Evolutionary conservation across 108 stramenopile species (phyloP).

Genomic region (Conticribra guillardii): DNA sequence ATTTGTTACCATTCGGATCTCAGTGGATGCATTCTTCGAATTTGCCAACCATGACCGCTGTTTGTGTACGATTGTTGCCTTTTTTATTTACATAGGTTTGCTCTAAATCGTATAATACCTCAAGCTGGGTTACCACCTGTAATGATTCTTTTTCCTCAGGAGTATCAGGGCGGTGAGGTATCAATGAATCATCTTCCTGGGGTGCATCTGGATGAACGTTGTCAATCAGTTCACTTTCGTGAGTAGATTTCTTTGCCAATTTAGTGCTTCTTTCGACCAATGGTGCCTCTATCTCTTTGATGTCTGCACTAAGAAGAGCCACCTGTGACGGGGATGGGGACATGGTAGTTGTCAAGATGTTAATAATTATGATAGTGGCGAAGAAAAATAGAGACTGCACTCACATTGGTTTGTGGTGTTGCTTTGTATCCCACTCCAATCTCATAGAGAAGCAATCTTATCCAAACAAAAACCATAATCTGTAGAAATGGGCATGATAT

Average conservation of each 20-base stretch:
- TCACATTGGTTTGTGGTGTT: too few relatives aligned
- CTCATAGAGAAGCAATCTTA: too few relatives aligned
- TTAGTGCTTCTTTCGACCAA: background rate
- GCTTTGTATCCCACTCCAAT: too few relatives aligned
- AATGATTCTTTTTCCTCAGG: conserved; percentile 14
- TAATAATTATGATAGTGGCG: too few relatives aligned
- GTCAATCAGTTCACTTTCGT: too few relatives aligned
- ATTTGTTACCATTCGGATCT: conserved; percentile 41
- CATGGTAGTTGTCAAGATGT: too few relatives aligned
- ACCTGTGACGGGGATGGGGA: too few relatives aligned
- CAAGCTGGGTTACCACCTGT: conserved; percentile 48
- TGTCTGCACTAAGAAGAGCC: conserved; percentile 48
- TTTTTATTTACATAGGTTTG: background rate
- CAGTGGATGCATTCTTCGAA: conserved; percentile 47
- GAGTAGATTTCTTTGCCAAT: too few relatives aligned
- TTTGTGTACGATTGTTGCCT: conserved; percentile 2
- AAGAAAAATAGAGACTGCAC: too few relatives aligned
- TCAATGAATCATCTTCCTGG: conserved; percentile 47
- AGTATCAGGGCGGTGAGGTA: conserved; percentile 1
- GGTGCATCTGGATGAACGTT: conserved; percentile 37
- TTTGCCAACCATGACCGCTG: conserved; percentile 33
- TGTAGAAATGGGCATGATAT: too few relatives aligned
- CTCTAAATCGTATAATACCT: conserved; percentile 54
- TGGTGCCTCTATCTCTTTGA: conserved; percentile 35
- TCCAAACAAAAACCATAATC: too few relatives aligned